Conservation (phyloP, 2,329 filamentous ascomycete genomes). For the Pseudogymnoascus verrucosus region DNA sequence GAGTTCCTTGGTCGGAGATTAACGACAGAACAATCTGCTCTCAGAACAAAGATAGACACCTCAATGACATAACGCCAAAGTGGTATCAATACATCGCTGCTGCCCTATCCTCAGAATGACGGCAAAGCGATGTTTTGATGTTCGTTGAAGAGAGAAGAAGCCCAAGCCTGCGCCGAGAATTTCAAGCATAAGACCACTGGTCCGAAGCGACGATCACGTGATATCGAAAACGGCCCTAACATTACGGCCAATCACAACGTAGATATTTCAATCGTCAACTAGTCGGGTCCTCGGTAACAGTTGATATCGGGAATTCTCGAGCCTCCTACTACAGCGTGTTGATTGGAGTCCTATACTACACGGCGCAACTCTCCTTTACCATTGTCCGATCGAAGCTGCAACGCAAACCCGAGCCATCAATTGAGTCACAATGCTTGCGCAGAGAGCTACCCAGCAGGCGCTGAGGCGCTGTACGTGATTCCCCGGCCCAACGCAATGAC, state of each 20-base stretch:
- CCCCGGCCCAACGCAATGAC: background rate
- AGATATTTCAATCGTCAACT: slow-evolving; percentile 9
- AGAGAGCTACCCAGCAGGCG: slow-evolving; percentile 36
- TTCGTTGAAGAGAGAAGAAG: slow-evolving; percentile 22
- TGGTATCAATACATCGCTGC: slow-evolving; percentile 17
- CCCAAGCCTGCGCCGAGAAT: slow-evolving; percentile 13
- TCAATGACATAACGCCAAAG: slow-evolving; percentile 27
- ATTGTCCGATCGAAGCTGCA: slow-evolving; percentile 3
- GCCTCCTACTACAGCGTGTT: background rate
- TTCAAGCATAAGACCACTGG: slow-evolving; percentile 9
- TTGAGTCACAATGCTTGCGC: slow-evolving; percentile 34
- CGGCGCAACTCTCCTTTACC: slow-evolving; percentile 10
- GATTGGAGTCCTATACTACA: slow-evolving; percentile 5
- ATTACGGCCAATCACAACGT: background rate
- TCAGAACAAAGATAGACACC: slow-evolving; percentile 25
- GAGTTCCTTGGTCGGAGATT: slow-evolving; percentile 31
- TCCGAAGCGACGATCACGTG: slow-evolving; percentile 15
- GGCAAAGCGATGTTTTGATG: slow-evolving; percentile 26
- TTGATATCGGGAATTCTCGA: slow-evolving; percentile 8
- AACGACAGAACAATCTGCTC: slow-evolving; percentile 31
- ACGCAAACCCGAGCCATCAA: slow-evolving; percentile 11
- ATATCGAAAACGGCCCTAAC: slow-evolving; percentile 1
- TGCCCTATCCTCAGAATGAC: slow-evolving; percentile 24
- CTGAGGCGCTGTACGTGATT: slow-evolving; percentile 32
- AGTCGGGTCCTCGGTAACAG: slow-evolving; percentile 9